These are phyloP conservation scores for Alternaria metachromatica DNA, from an alignment of 2,329 filamentous ascomycete genomes.

Conservation along the genomic window DNA sequence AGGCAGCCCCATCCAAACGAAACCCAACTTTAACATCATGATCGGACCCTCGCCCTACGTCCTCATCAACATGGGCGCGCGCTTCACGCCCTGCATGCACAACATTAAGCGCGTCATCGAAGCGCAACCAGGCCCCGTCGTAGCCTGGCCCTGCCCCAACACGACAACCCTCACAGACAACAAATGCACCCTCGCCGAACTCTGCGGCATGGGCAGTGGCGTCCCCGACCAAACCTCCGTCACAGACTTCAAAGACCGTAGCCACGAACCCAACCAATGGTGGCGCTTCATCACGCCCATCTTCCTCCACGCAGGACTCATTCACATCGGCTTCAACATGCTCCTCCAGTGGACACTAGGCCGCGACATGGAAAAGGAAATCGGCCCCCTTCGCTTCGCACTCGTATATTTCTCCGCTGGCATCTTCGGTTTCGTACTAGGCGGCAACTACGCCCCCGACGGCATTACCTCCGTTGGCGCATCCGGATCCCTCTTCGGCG, in stretches of 20 bases:
- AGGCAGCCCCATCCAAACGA: constrained; percentile 76
- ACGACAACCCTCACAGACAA: constrained; percentile 64
- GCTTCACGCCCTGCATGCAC: constrained; percentile 95
- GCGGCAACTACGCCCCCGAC: constrained; percentile 87
- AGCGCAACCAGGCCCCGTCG: constrained; percentile 49
- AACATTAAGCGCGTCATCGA: constrained; percentile 72
- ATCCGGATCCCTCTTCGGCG: constrained; percentile 88
- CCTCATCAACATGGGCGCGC: constrained; percentile 95
- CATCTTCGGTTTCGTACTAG: constrained; percentile 95
- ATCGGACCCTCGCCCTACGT: constrained; percentile 91
- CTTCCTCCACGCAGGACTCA: constrained; percentile 90
- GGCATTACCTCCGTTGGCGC: constrained; percentile 83
- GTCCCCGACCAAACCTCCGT: constrained; percentile 68
- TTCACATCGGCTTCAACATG: constrained; percentile 96
- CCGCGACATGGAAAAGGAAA: constrained; percentile 88
- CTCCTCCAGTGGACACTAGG: constrained; percentile 88
- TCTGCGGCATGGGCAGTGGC: constrained; percentile 81
- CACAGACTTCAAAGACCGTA: constrained; percentile 59
- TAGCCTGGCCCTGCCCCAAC: constrained; percentile 80
- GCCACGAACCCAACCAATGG: constrained; percentile 87
- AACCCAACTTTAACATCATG: constrained; percentile 94
- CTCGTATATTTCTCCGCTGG: constrained; percentile 89
- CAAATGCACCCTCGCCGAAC: constrained; percentile 74
- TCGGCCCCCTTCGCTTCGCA: constrained; percentile 86
- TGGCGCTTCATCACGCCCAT: constrained; percentile 95